Percentiles rank a stretch among this genome's conserved stretches.
Evolutionary conservation across 257 asterid species (phyloP).

Genomic region (Scutellaria barbata): DNA sequence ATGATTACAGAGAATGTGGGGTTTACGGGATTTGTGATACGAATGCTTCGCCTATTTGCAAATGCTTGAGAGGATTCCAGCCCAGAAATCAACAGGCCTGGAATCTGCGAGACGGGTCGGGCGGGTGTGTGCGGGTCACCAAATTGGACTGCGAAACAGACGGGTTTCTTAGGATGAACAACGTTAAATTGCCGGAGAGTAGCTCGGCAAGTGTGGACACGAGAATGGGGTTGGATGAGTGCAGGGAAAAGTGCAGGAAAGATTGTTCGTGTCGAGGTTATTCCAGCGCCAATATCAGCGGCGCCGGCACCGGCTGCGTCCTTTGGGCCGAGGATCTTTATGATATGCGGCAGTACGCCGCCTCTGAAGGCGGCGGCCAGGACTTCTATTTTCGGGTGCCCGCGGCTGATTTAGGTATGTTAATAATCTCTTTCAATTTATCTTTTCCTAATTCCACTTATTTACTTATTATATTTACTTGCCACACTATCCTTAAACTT

Average conservation of each 20-base stretch:
- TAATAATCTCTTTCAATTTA: not conserved
- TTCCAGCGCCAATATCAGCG: slow-evolving; percentile 52
- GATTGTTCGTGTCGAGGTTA: slow-evolving; percentile 79
- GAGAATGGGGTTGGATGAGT: slow-evolving; percentile 47
- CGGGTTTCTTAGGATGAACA: slow-evolving; percentile 50
- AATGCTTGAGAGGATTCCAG: slow-evolving; percentile 62
- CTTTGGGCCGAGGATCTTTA: slow-evolving; percentile 68
- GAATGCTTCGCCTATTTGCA: slow-evolving; percentile 73
- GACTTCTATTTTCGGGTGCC: slow-evolving; percentile 66
- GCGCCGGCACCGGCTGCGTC: slow-evolving; percentile 73
- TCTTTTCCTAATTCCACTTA: not conserved
- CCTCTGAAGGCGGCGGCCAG: slow-evolving; percentile 86
- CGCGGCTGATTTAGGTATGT: slow-evolving; percentile 69
- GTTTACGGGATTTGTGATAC: slow-evolving; percentile 72
- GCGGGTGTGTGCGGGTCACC: slow-evolving; percentile 58
- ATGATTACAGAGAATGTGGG: slow-evolving; percentile 72
- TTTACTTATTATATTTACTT: not conserved
- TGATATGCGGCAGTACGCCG: slow-evolving; percentile 85
- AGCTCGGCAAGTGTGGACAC: slow-evolving; percentile 54
- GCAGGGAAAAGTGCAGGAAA: slow-evolving; percentile 56
- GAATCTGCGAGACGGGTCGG: slow-evolving; percentile 78
- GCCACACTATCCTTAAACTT: not conserved
- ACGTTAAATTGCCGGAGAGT: slow-evolving; percentile 81
- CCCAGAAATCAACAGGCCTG: slow-evolving; percentile 73
- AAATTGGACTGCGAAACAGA: slow-evolving; percentile 58